Base-by-base conservation (phyloP, 176 grass and related monocot species). In the Coix lacrymajobi region DNA sequence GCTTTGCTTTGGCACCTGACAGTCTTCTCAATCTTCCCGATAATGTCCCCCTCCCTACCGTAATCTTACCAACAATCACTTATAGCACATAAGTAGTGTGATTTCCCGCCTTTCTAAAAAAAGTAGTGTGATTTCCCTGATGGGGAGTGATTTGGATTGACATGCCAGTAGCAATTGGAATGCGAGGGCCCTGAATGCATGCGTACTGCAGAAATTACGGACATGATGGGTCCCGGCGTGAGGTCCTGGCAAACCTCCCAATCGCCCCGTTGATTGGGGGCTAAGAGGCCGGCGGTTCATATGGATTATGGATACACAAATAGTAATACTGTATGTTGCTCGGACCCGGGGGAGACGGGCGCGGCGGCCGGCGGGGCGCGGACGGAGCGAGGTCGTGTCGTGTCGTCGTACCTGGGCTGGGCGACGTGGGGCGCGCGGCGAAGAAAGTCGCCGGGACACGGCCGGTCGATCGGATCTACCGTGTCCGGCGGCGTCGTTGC, bases 21-120 rank as follows among this genome's bases (percentile, higher is more conserved):
- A 88, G 30, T 8, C 44, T 75, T 83, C 49, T 82, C 56, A 83
- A 74, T 75, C 66, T 41, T 75, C 54, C 73, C 88, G 33, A 88
- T 68, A 83, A 79, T 93, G 91, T 76, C 39, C 82, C 91, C 76
- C 31, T 36, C 46, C 3, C 74, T 20, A 28, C 30, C 34, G 82
- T 56, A 85, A 85, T 63, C 72, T 64, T 41, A 20, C 32, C 37
- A 85, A 28, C 52, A 73, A 51, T 41, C 58, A 29, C 28, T 73
- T 51, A 77, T 51, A 77, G 69, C 68, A 63, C 72, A 81, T 77
- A 30, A 76, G 36, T 9, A 54, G 0, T 8, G 68, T 46, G 73
- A 41, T 12, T 65, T n/a, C n/a, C n/a, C n/a, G n/a, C n/a, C n/a
- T n/a, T n/a, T n/a, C n/a, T n/a, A n/a, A n/a, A n/a, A n/a, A n/a